phyloP scores from a whole-genome alignment of 2,329 filamentous ascomycete species.

The Lithohypha guttulata region DNA sequence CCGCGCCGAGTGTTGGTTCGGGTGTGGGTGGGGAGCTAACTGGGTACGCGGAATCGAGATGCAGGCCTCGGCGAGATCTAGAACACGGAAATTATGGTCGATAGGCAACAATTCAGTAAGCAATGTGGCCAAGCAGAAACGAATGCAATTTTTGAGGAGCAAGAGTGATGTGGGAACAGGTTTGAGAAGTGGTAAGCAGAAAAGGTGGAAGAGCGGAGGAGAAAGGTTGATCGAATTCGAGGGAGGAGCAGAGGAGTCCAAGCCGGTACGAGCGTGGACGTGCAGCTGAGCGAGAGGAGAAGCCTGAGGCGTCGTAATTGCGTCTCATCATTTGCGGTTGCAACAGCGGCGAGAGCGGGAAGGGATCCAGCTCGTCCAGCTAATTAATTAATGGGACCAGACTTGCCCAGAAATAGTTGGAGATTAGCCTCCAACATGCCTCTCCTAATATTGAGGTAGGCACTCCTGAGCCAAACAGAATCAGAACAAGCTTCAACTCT shows the following conservation, averaged over 20 bases:
- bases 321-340: not conserved
- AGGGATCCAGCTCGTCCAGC: too few species aligned
- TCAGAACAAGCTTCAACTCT: too few species aligned
- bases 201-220: constrained; percentile 9
- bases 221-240: constrained; percentile 9
- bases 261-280: not conserved
- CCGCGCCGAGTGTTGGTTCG: constrained; percentile 7
- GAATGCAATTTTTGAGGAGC: not conserved
- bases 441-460: too few species aligned
- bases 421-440: too few species aligned
- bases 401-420: too few species aligned
- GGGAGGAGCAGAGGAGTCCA: constrained; percentile 8
- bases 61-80: constrained; percentile 9
- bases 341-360: too few species aligned
- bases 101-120: constrained; percentile 7
- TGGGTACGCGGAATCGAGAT: constrained; percentile 8
- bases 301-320: constrained; percentile 6
- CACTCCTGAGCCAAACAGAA: too few species aligned
- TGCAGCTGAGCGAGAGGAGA: constrained; percentile 5
- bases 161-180: not conserved
- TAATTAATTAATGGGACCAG: constrained; percentile 2
- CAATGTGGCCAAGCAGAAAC: constrained; percentile 8
- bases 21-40: constrained; percentile 8
- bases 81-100: constrained; percentile 7
- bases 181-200: constrained; percentile 1